Percentiles rank a stretch among this genome's conserved stretches.
Conservation (phyloP, 305 asterid species). For the Rubia peregrina region DNA sequence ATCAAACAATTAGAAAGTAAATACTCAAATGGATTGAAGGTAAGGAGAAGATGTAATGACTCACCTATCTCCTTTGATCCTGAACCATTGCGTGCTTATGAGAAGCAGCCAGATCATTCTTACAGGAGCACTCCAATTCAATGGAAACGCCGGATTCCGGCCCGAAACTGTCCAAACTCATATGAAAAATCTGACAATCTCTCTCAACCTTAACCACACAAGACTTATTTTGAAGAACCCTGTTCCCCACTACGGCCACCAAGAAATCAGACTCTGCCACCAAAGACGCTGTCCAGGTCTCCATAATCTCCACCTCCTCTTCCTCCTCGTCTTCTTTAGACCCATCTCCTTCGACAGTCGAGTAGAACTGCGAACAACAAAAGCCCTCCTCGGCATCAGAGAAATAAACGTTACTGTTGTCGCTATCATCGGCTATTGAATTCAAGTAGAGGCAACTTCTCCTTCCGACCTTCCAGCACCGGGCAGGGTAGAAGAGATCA, state of each 20-base stretch:
- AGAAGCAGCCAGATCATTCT: slow-evolving; percentile 82
- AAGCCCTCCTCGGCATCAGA: slow-evolving; percentile 76
- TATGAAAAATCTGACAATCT: no score
- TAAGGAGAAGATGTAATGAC: slow-evolving; percentile 13
- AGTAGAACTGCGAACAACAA: slow-evolving; percentile 66
- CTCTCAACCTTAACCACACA: no score
- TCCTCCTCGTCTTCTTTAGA: slow-evolving; percentile 43
- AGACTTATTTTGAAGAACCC: no score
- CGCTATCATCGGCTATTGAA: slow-evolving; percentile 20
- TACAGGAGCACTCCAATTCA: slow-evolving; percentile 61
- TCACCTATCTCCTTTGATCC: slow-evolving; percentile 90
- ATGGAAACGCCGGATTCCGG: no score
- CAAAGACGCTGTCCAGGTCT: slow-evolving; percentile 31
- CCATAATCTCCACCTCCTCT: slow-evolving; percentile 27
- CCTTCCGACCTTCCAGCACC: no score
- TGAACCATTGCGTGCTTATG: slow-evolving; percentile 87
- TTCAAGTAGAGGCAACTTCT: no score
- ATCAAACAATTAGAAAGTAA: not conserved
- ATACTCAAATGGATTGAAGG: not conserved
- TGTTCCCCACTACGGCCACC: slow-evolving; percentile 34
- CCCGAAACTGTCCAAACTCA: no score
- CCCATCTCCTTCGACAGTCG: slow-evolving; percentile 63
- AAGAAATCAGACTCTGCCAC: slow-evolving; percentile 36
- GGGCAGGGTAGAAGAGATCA: no score
- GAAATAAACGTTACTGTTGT: slow-evolving; percentile 27